phyloP scores from a whole-genome alignment of 1,284 basidiomycete genomes.

The Rhodotorula sp. region DNA sequence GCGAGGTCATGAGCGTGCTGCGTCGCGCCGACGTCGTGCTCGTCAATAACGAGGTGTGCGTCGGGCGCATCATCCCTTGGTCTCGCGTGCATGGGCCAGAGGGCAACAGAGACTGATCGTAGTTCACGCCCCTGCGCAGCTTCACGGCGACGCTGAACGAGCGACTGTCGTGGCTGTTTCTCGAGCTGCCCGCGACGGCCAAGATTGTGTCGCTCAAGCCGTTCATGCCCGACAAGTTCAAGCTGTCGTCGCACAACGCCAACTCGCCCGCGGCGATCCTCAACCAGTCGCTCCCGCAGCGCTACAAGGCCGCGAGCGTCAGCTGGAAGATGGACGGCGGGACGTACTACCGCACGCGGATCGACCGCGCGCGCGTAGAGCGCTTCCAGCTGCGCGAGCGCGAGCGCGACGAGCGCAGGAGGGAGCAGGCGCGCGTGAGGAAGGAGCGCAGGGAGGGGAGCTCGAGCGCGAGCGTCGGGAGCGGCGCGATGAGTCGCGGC shows the following conservation, averaged over 20 bases:
- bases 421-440: not conserved
- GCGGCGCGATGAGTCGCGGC: not conserved
- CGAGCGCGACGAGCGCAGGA: conserved; percentile 9
- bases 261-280: conserved; percentile 42
- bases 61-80: not conserved
- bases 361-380: conserved; percentile 36
- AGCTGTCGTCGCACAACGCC: conserved; percentile 35
- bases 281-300: conserved; percentile 25
- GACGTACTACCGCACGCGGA: conserved; percentile 38
- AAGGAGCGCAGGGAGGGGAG: conserved; percentile 2
- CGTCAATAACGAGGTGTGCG: conserved; percentile 59
- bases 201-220: conserved; percentile 57
- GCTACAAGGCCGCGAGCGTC: conserved; percentile 40
- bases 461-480: not conserved
- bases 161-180: conserved; percentile 57
- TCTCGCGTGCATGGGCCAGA: no score
- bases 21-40: conserved; percentile 58
- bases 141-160: conserved; percentile 58
- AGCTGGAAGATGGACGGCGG: conserved; percentile 45
- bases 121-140: not conserved
- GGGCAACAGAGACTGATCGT: not conserved
- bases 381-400: conserved; percentile 15
- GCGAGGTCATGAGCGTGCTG: conserved; percentile 45
- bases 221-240: conserved; percentile 38
- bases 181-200: conserved; percentile 59